Percentiles rank a stretch among this genome's conserved stretches.
Evolutionary conservation across 192 early-diverging fungal species (phyloP).

Genomic region (Coemansia asiatica): DNA sequence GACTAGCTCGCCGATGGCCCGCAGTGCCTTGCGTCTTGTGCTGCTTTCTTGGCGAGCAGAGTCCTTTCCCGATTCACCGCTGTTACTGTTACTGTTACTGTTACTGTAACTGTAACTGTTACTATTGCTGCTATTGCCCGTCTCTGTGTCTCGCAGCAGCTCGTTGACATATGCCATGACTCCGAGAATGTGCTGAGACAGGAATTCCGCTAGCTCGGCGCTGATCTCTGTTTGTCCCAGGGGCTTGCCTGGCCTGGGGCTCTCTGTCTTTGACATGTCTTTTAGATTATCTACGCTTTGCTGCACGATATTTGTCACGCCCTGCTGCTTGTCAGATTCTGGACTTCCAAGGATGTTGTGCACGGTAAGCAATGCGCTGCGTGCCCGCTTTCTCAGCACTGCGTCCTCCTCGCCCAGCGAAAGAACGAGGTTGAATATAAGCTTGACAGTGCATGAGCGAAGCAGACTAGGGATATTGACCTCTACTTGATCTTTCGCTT

Average conservation of each 20-base stretch:
- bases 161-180: slow-evolving; percentile 55
- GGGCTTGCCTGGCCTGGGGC: slow-evolving; percentile 17
- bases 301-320: slow-evolving; percentile 44
- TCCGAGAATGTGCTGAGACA: slow-evolving; percentile 47
- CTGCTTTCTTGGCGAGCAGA: slow-evolving; percentile 8
- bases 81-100: not conserved
- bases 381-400: slow-evolving; percentile 37
- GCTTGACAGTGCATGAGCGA: slow-evolving; percentile 50
- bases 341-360: slow-evolving; percentile 30
- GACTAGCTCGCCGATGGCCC: slow-evolving; percentile 42
- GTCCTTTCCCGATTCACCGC: not conserved
- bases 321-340: slow-evolving; percentile 16
- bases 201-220: slow-evolving; percentile 30
- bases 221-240: not conserved
- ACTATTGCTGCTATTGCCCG: not conserved
- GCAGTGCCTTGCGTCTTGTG: slow-evolving; percentile 23
- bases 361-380: slow-evolving; percentile 45
- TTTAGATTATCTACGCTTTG: slow-evolving; percentile 30
- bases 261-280: slow-evolving; percentile 13
- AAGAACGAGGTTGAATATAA: slow-evolving; percentile 50
- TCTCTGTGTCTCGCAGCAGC: slow-evolving; percentile 32
- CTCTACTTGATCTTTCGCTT: slow-evolving; percentile 27
- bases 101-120: not conserved
- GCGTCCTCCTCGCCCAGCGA: slow-evolving; percentile 42
- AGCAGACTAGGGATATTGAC: slow-evolving; percentile 53